These are phyloP conservation scores for Wickerhamomyces sp. DNA, from an alignment of 1,139 yeast species.

Conservation along the genomic window DNA sequence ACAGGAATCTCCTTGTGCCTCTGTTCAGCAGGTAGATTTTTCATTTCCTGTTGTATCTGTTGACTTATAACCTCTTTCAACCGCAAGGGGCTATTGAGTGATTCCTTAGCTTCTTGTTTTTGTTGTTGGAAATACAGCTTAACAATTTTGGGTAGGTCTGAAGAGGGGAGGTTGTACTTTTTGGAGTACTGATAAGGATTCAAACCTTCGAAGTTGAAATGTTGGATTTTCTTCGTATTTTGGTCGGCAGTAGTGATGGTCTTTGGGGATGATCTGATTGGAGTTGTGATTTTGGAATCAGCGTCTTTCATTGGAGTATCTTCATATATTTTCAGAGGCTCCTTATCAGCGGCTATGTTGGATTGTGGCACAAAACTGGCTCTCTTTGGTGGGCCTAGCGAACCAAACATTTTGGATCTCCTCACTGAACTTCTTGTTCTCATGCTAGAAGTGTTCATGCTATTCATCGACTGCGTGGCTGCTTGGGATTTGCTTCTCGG, in stretches of 20 bases:
- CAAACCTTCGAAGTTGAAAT: conserved; percentile 28
- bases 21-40: background rate
- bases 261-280: conserved; percentile 4
- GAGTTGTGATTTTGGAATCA: conserved; percentile 1
- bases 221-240: conserved; percentile 5
- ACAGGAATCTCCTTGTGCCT: background rate
- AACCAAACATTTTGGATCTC: conserved; percentile 27
- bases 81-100: conserved; percentile 23
- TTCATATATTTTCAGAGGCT: too few species aligned
- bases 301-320: conserved; percentile 20
- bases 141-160: conserved; percentile 31
- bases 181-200: conserved; percentile 34
- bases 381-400: conserved; percentile 35
- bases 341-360: conserved; percentile 1
- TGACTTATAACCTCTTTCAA: conserved; percentile 18
- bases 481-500: conserved; percentile 9
- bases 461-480: conserved; percentile 4
- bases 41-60: conserved; percentile 18
- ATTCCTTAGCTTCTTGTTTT: conserved; percentile 26
- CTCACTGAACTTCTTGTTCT: conserved; percentile 27
- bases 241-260: background rate
- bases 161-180: conserved; percentile 28
- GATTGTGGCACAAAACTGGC: conserved; percentile 12
- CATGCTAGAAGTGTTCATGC: conserved; percentile 1
- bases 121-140: conserved; percentile 31